Base-by-base conservation (phyloP, 768 basidiomycete genomes). In the Suillus cothurnatus region DNA sequence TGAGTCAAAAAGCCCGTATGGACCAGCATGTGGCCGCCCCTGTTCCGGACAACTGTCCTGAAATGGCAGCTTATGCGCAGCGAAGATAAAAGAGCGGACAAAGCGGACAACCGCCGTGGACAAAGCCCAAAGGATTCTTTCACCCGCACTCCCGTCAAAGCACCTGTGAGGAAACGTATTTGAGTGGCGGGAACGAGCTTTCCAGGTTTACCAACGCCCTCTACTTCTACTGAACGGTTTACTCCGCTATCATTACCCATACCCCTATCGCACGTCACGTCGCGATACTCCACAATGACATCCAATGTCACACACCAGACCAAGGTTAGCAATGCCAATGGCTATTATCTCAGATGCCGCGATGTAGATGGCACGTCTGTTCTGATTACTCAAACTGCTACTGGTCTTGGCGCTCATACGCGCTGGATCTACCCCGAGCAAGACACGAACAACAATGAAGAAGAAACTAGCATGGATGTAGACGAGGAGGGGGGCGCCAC, bases 1-100 rank as follows among this genome's bases (percentile, higher is more conserved):
- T 58, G 67, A 75, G 75, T 73, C 75, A 73, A 66, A 57, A 63
- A 47, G 66, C 19, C 58, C n/a, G 31, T 15, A 23, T 50, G 1
- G 23, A 4, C 19, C 49, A 56, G 47, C 49, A 19, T 71, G 69
- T 73, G 66, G 32, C 32, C 53, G 34, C 31, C 55, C 69, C 60
- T 66, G 23, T 32, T 23, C 65, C 67, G 28, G 60, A 67, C 67
- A 72, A 63, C 28, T 63, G 14, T 17, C 67, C 68, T 61, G 52
- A 77, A 71, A 70, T 66, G 64, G 73, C 52, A 70, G 64, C 66
- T 28, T 60, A 11, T n/a, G 34, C 31, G 17, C 32, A 45, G 26
- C 32, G n/a, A 43, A 26, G n/a, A 17, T 15, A 21, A 28, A n/a
- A 39, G 19, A 34, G 11, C 28, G 32, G 66, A 74, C 70, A 77